Percentiles rank a stretch among this genome's conserved stretches.
These are phyloP conservation scores for Pseudocercospora pini-densiflorae DNA, from an alignment of 2,329 filamentous ascomycete genomes.

Conservation along the genomic window DNA sequence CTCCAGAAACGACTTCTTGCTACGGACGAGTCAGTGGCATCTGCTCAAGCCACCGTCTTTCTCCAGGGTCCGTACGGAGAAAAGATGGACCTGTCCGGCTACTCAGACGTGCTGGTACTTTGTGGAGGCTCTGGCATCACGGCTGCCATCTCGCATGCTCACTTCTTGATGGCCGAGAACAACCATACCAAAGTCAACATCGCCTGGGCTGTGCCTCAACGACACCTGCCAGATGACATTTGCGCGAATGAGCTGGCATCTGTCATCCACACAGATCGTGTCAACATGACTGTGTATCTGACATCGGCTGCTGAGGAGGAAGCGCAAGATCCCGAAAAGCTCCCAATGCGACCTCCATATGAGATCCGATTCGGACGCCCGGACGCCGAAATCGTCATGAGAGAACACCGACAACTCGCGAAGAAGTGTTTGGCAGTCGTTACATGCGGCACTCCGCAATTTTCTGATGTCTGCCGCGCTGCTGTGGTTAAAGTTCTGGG, in stretches of 20 bases:
- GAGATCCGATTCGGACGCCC: constrained; percentile 26
- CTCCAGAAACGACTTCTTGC: constrained; percentile 37
- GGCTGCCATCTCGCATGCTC: constrained; percentile 42
- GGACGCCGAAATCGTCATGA: constrained; percentile 26
- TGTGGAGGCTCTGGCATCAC: constrained; percentile 57
- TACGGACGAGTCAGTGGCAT: constrained; percentile 31
- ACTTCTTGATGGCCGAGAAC: constrained; percentile 17
- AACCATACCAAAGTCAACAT: constrained; percentile 21
- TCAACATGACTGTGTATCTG: constrained; percentile 29
- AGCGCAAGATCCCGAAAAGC: constrained; percentile 5
- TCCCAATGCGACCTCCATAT: constrained; percentile 13
- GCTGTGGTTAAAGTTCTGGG: constrained; percentile 27
- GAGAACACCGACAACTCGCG: constrained; percentile 19
- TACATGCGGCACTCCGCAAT: constrained; percentile 27
- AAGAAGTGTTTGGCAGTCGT: constrained; percentile 25
- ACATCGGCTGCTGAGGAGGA: constrained; percentile 22
- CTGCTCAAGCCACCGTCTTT: constrained; percentile 43
- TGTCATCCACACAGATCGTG: constrained; percentile 16
- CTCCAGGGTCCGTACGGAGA: constrained; percentile 58
- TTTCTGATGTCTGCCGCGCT: constrained; percentile 27
- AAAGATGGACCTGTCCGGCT: constrained; percentile 46
- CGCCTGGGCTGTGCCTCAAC: constrained; percentile 27
- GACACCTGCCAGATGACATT: constrained; percentile 25
- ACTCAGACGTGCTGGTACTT: constrained; percentile 47
- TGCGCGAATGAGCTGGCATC: constrained; percentile 24